Evolutionary conservation across 257 asterid genomes (phyloP).

Genomic region (Leonotis leonurus): DNA sequence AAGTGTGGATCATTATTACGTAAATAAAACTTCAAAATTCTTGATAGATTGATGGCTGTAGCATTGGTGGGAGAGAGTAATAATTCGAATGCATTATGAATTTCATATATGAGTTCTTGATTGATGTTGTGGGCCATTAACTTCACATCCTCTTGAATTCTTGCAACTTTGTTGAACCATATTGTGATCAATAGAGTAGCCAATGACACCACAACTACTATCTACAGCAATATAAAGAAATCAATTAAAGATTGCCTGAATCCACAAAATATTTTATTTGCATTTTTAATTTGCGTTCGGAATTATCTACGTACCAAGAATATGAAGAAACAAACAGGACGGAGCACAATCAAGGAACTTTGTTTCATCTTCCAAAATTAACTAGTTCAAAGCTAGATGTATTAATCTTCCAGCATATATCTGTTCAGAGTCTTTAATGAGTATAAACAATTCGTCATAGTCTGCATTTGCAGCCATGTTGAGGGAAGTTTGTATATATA

Average conservation of each 20-base stretch:
- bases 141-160: conserved; percentile 28
- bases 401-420: no score
- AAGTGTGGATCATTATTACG: conserved; percentile 9
- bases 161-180: conserved; percentile 34
- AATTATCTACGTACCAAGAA: conserved; percentile 26
- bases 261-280: not conserved
- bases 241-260: not conserved
- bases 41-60: conserved; percentile 28
- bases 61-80: conserved; percentile 30
- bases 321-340: conserved; percentile 31
- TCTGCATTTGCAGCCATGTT: not conserved
- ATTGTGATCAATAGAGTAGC: conserved; percentile 33
- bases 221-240: conserved; percentile 17
- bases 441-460: not conserved
- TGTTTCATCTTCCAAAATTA: conserved; percentile 17
- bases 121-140: conserved; percentile 9
- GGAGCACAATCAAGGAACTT: conserved; percentile 30
- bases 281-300: not conserved
- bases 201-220: conserved; percentile 30
- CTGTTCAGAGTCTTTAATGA: no score
- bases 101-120: conserved; percentile 18
- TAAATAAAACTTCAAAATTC: conserved; percentile 22
- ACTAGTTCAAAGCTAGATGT: not conserved
- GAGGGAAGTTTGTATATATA: not conserved
- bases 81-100: conserved; percentile 19